phyloP scores from a whole-genome alignment of 768 basidiomycete species.

The Naganishia antarctica region DNA sequence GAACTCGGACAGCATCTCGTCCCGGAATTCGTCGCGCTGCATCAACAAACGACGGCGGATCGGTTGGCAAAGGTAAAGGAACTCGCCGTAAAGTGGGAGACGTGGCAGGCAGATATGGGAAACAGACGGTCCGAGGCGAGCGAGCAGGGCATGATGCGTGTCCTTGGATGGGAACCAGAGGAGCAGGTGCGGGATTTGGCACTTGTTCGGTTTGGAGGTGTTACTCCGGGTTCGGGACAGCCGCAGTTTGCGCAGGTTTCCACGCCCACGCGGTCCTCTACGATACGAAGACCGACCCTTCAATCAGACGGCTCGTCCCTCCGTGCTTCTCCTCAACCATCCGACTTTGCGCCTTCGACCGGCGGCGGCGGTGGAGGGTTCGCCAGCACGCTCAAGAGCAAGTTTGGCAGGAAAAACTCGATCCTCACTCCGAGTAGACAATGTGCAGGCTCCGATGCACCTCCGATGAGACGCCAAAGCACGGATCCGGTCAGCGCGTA shows the following conservation, averaged over 20 bases:
- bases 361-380: conserved; percentile 6
- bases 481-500: conserved; percentile 25
- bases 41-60: conserved; percentile 43
- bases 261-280: conserved; percentile 12
- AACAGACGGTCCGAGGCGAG: conserved; percentile 40
- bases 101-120: conserved; percentile 42
- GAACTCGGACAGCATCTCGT: conserved; percentile 35
- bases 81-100: conserved; percentile 46
- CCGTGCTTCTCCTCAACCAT: too few relatives aligned
- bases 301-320: conserved; percentile 10
- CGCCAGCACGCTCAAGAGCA: conserved; percentile 31
- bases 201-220: conserved; percentile 30
- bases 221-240: not conserved
- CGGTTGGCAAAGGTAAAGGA: conserved; percentile 45
- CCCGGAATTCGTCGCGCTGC: conserved; percentile 44
- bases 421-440: not conserved
- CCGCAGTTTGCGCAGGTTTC: not conserved
- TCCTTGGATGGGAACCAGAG: conserved; percentile 45
- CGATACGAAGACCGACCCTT: conserved; percentile 11
- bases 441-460: conserved; percentile 1
- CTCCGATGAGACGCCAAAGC: not conserved
- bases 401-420: conserved; percentile 29
- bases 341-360: not conserved
- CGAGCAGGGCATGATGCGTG: conserved; percentile 38
- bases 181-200: conserved; percentile 45